These are phyloP conservation scores for Tylopilus plumbeoviolaceoides DNA, from an alignment of 768 basidiomycete species.

Conservation along the genomic window DNA sequence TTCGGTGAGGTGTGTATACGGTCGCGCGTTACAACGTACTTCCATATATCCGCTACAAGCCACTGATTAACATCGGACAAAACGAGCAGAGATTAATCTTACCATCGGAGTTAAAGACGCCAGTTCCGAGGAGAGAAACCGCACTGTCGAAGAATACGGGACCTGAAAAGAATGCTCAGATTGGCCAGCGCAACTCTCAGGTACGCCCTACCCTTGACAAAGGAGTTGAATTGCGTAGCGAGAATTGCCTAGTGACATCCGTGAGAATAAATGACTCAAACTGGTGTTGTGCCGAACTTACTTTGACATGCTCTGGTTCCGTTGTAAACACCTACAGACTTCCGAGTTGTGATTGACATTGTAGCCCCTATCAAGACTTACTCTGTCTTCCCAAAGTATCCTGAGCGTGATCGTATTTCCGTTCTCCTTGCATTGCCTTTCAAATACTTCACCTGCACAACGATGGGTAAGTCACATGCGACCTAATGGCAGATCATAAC, in stretches of 20 bases:
- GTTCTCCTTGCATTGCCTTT: slow-evolving; percentile 19
- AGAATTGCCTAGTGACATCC: slow-evolving; percentile 34
- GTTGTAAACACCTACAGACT: slow-evolving; percentile 37
- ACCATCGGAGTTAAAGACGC: slow-evolving; percentile 61
- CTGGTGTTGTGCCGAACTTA: background rate
- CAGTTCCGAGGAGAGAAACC: slow-evolving; percentile 46
- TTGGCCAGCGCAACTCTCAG: slow-evolving; percentile 9
- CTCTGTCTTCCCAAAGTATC: slow-evolving; percentile 38
- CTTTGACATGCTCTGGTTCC: slow-evolving; percentile 49
- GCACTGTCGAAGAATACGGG: slow-evolving; percentile 7
- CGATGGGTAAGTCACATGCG: background rate
- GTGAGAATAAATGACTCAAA: background rate
- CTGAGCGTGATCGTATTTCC: slow-evolving; percentile 33
- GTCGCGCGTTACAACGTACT: slow-evolving; percentile 30
- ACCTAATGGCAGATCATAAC: background rate
- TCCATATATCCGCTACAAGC: slow-evolving; percentile 51
- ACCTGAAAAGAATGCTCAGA: slow-evolving; percentile 20
- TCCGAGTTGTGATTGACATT: background rate
- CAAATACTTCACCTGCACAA: slow-evolving; percentile 27
- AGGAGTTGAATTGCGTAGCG: slow-evolving; percentile 42
- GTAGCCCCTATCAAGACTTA: slow-evolving; percentile 16
- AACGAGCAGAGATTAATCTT: background rate
- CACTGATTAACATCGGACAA: background rate
- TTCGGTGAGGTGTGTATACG: background rate
- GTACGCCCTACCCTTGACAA: slow-evolving; percentile 34